A percentile compares a stretch with the other conserved stretches of the same genome.
Evolutionary conservation across 106 monocot genomes (phyloP).

Genomic region (Posidonia australis): DNA sequence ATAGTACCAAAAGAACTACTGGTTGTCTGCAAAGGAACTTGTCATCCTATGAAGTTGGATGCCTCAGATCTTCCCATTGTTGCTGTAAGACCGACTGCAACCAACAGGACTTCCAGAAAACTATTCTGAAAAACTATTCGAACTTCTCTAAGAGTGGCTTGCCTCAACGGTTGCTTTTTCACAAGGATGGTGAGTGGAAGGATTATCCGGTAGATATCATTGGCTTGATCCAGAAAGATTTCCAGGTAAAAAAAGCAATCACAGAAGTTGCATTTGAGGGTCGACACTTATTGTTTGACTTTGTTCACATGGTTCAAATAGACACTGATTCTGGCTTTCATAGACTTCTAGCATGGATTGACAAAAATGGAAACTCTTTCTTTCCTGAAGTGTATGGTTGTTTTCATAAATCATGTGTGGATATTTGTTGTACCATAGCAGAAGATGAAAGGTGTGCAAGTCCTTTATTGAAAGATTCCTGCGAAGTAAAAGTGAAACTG

Average conservation of each 20-base stretch:
- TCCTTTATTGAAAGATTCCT: conserved; percentile 24
- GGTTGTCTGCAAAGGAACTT: conserved; percentile 34
- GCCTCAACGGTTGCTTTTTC: conserved; percentile 42
- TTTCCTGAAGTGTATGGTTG: conserved; percentile 24
- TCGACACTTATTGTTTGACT: conserved; percentile 49
- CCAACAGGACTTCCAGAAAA: conserved; percentile 7
- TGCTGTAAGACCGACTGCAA: neutral
- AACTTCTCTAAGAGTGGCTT: conserved; percentile 49
- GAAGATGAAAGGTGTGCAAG: conserved; percentile 6
- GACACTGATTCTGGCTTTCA: conserved; percentile 28
- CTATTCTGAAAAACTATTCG: conserved; percentile 35
- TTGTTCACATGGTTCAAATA: conserved; percentile 62
- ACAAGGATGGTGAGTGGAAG: conserved; percentile 49
- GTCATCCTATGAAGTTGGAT: conserved; percentile 1
- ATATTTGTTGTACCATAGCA: neutral
- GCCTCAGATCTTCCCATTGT: neutral
- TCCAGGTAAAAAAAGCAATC: conserved; percentile 41
- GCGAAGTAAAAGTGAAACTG: too few relatives aligned
- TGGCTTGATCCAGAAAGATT: conserved; percentile 26
- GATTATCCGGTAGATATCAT: conserved; percentile 33
- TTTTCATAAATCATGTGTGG: neutral
- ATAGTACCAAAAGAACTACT: conserved; percentile 12
- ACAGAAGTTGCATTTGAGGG: conserved; percentile 30
- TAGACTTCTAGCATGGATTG: conserved; percentile 70
- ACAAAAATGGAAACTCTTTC: conserved; percentile 39